Evolutionary conservation across 1,284 basidiomycete species (phyloP), one percentile per base, ranked within the genome.

Genomic region (Sporisorium iseilematis-ciliati): DNA sequence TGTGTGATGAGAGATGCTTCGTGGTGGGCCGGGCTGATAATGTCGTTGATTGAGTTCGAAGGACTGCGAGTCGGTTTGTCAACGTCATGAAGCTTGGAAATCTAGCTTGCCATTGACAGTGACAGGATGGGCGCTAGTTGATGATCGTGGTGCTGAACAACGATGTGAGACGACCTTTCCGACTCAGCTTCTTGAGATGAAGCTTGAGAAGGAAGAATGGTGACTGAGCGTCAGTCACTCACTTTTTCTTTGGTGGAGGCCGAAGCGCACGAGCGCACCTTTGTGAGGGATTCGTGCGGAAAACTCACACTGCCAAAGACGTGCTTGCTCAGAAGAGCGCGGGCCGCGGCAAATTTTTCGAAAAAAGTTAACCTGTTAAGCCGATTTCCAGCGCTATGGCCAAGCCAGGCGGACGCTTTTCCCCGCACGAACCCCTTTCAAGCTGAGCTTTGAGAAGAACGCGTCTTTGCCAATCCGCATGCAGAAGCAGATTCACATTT

Each of bases 31-130:
- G 3, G 10, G 26, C 18, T 16, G 25, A 55, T 21, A 11, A 12
- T 5, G 31, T 33, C 7, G 54, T 18, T 51, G 63, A 10, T 26
- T 25, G 26, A n/a, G 45, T 46, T 51, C 68, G 63, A 58, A 65
- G 35, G 42, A 26, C 55, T 38, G 46, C 55, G 3, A 71, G 50
- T 58, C 58, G 54, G 16, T 55, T 40, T 25, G 50, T 43, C 58
- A 62, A 42, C 43, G 55, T 41, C 68, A 71, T 71, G 58, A 45
- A 65, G 41, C 41, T 11, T 29, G 1, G 14, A 4, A 33, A 18
- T 26, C 46, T 26, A 55, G 49, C 31, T 42, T 29, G 43, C 23
- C 26, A 21, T 41, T 41, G 18, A 21, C 29, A 35, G 7, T 21
- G 16, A 40, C 33, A n/a, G n/a, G n/a, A n/a, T n/a, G n/a, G 58